Evolutionary conservation across 2,329 filamentous ascomycete genomes (phyloP).

Genomic region (Dryadomyces quercivorus): DNA sequence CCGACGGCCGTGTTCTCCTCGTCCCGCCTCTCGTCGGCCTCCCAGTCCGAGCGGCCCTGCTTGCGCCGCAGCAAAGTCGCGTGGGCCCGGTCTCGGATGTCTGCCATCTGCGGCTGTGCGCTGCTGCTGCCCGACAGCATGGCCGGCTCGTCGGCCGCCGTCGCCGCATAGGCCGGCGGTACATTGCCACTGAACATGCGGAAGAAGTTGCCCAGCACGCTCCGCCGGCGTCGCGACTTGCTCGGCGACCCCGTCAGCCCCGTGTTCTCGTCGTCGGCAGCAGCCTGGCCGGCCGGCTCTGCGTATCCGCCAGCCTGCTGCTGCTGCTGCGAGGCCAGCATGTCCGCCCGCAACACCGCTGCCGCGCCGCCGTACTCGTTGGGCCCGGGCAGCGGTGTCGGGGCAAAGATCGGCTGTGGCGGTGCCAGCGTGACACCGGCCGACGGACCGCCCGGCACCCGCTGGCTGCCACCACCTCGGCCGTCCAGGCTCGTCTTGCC

Average conservation of each 20-base stretch:
- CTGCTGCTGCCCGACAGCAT: background rate
- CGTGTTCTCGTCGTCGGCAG: slow-evolving; percentile 17
- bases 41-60: slow-evolving; percentile 44
- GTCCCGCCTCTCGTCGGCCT: slow-evolving; percentile 43
- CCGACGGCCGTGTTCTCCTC: slow-evolving; percentile 11
- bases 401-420: background rate
- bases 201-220: slow-evolving; percentile 57
- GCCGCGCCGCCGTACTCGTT: slow-evolving; percentile 1
- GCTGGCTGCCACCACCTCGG: background rate
- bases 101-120: slow-evolving; percentile 3
- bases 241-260: slow-evolving; percentile 39
- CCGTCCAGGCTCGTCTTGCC: background rate
- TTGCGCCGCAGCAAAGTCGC: slow-evolving; percentile 37
- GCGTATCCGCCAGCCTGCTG: background rate
- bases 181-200: slow-evolving; percentile 41
- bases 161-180: slow-evolving; percentile 13
- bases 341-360: background rate
- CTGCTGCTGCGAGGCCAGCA: background rate
- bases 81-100: slow-evolving; percentile 25
- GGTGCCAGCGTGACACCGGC: background rate
- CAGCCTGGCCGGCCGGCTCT: slow-evolving; percentile 8
- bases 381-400: background rate
- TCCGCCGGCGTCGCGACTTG: slow-evolving; percentile 42
- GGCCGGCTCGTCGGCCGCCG: background rate
- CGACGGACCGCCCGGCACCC: background rate